phyloP scores from a whole-genome alignment of 176 grass and related monocot genomes.

The Musa itinerans region DNA sequence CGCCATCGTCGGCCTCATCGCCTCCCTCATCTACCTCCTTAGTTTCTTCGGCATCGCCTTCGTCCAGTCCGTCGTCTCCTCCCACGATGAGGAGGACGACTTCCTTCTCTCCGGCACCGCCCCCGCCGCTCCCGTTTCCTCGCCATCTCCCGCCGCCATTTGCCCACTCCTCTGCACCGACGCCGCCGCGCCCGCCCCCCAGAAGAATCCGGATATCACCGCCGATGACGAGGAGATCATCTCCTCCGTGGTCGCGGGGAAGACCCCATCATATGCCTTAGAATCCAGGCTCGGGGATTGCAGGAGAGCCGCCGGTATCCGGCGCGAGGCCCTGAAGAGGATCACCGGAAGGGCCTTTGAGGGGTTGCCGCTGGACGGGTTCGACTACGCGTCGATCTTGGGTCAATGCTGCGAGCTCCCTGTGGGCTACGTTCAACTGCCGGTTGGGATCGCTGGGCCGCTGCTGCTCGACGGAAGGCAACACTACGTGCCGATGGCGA shows the following conservation, averaged over 20 bases:
- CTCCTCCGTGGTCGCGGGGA: conserved; percentile 49
- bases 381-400: conserved; percentile 74
- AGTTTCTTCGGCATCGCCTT: conserved; percentile 98
- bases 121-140: background rate
- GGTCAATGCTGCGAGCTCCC: conserved; percentile 88
- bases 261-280: conserved; percentile 68
- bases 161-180: conserved; percentile 36
- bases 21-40: conserved; percentile 95
- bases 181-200: conserved; percentile 5
- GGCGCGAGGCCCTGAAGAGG: conserved; percentile 48
- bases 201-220: conserved; percentile 44
- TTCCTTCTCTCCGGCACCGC: conserved; percentile 29
- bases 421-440: conserved; percentile 77
- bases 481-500: conserved; percentile 90
- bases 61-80: conserved; percentile 82
- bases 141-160: background rate
- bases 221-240: conserved; percentile 72
- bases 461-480: conserved; percentile 64
- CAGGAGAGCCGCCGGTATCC: conserved; percentile 68
- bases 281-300: conserved; percentile 70
- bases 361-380: conserved; percentile 72
- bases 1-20: conserved; percentile 71
- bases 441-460: conserved; percentile 69
- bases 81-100: conserved; percentile 77
- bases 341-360: conserved; percentile 57